Conservation (phyloP, 306 rosid species). For the Cicer bijugum region DNA sequence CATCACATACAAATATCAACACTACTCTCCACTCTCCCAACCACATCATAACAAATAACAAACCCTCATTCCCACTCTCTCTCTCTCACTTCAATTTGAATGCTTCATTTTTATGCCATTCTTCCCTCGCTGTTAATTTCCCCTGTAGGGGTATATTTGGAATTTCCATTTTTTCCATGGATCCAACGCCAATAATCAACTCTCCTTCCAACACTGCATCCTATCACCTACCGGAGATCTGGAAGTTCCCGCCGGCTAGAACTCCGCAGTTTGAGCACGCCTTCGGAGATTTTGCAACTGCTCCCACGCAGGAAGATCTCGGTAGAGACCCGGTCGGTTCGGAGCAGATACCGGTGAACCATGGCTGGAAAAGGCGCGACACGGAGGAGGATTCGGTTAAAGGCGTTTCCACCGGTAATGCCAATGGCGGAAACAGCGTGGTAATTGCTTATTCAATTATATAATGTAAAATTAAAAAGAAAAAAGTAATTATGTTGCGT, state of each 20-base stretch:
- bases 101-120: not conserved
- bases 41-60: too few species aligned
- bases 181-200: constrained; percentile 70
- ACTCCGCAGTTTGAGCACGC: constrained; percentile 52
- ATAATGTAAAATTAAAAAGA: not conserved
- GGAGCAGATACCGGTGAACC: constrained; percentile 44
- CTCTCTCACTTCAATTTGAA: too few species aligned
- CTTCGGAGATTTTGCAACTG: constrained; percentile 49
- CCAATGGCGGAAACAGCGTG: constrained; percentile 51
- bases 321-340: constrained; percentile 46
- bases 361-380: constrained; percentile 60
- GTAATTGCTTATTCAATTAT: constrained; percentile 49
- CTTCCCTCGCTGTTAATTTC: constrained; percentile 17
- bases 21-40: too few species aligned
- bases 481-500: not conserved
- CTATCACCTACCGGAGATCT: constrained; percentile 72
- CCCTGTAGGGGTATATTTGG: constrained; percentile 17
- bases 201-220: constrained; percentile 54
- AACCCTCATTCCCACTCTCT: too few species aligned
- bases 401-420: constrained; percentile 61
- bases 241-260: constrained; percentile 57
- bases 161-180: constrained; percentile 51
- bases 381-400: constrained; percentile 59
- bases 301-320: constrained; percentile 52
- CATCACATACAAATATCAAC: too few species aligned